These are phyloP conservation scores for Chrysanthemum makinoi DNA, from an alignment of 129 eudicot species.

Conservation along the genomic window DNA sequence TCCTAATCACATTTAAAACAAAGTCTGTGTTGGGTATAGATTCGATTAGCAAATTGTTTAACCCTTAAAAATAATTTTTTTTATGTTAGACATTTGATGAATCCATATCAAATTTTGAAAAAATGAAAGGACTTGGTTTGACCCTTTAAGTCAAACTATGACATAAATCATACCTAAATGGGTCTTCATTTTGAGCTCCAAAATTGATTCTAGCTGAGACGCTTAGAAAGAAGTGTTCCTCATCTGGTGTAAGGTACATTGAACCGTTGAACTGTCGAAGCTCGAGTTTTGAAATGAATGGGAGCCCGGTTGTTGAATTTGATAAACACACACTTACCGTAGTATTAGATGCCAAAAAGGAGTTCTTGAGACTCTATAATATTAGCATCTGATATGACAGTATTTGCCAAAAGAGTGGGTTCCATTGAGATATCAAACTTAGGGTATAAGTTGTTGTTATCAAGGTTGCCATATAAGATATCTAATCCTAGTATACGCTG, in stretches of 20 bases:
- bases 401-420: slow-evolving; percentile 82
- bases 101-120: background rate
- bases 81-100: no score
- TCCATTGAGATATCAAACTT: slow-evolving; percentile 83
- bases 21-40: no score
- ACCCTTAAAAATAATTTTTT: background rate
- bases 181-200: slow-evolving; percentile 65
- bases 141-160: background rate
- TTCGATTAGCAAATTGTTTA: background rate
- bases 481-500: slow-evolving; percentile 56
- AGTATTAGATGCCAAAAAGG: slow-evolving; percentile 67
- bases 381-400: slow-evolving; percentile 72
- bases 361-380: slow-evolving; percentile 48
- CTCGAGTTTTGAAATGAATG: slow-evolving; percentile 85
- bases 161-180: slow-evolving; percentile 51
- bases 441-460: slow-evolving; percentile 70
- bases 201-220: slow-evolving; percentile 81
- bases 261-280: slow-evolving; percentile 84
- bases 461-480: slow-evolving; percentile 74
- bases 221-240: slow-evolving; percentile 57
- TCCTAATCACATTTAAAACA: no score
- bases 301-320: slow-evolving; percentile 78
- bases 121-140: background rate
- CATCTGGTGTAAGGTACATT: slow-evolving; percentile 51
- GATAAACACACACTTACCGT: slow-evolving; percentile 71